Conservation (phyloP, 2,329 filamentous ascomycete species). For the Magnaporthiopsis rhizophila region DNA sequence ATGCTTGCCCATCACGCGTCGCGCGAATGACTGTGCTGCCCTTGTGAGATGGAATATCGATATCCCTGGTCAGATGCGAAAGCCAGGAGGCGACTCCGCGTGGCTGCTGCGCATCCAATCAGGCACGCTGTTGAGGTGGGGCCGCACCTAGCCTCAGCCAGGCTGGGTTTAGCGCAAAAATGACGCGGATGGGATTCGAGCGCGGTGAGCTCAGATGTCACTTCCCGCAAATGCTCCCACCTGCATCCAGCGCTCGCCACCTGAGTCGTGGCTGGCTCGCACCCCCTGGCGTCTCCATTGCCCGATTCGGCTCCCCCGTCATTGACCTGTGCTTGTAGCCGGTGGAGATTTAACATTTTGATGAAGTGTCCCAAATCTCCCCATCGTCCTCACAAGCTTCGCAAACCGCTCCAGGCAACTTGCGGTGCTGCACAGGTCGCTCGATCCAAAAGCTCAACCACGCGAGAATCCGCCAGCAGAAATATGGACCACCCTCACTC, state of each 20-base stretch:
- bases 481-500: neutral
- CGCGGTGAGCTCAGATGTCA: neutral
- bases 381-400: neutral
- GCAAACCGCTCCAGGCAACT: neutral
- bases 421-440: neutral
- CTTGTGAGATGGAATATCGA: neutral
- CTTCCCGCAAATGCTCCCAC: neutral
- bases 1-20: neutral
- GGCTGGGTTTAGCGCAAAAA: neutral
- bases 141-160: neutral
- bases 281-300: neutral
- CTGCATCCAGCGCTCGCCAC: neutral
- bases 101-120: neutral
- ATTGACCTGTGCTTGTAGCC: neutral
- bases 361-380: neutral
- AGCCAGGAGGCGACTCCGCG: neutral
- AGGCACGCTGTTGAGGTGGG: neutral
- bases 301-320: too few relatives aligned
- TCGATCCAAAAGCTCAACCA: neutral
- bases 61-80: neutral
- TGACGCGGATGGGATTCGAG: neutral
- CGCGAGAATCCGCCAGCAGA: neutral
- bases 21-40: neutral
- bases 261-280: neutral
- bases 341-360: neutral